Percentiles rank a stretch among this genome's conserved stretches.
phyloP scores from a whole-genome alignment of 345 rosid species.

The Gossypium sturtianum region DNA sequence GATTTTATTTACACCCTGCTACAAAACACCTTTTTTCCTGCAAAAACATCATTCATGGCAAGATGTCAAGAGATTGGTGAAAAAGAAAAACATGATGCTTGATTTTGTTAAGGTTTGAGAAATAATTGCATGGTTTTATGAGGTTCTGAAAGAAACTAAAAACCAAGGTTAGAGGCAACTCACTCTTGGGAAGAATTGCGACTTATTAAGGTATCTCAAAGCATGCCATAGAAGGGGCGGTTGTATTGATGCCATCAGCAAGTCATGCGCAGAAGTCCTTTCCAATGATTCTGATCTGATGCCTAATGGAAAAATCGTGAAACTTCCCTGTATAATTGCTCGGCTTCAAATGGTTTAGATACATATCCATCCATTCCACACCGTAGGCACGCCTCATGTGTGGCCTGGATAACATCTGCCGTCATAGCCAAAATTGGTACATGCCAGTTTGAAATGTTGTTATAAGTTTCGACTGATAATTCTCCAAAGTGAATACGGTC shows the following conservation, averaged over 20 bases:
- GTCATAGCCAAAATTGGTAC: conserved; percentile 92
- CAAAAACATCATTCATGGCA: conserved; percentile 4
- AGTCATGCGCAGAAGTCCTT: conserved; percentile 9
- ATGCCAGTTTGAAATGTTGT: conserved; percentile 39
- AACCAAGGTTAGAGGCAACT: conserved; percentile 15
- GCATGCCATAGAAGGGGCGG: conserved; percentile 20
- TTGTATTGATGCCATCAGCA: conserved; percentile 12
- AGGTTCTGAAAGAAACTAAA: neutral
- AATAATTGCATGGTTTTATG: neutral
- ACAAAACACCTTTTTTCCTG: conserved; percentile 20
- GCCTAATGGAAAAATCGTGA: conserved; percentile 50
- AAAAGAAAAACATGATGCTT: neutral
- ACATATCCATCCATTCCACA: conserved; percentile 90
- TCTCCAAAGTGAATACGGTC: conserved; percentile 31
- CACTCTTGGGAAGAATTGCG: conserved; percentile 25
- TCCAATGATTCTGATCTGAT: conserved; percentile 18
- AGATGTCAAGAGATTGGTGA: neutral
- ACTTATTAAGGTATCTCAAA: conserved; percentile 10
- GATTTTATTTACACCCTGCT: conserved; percentile 25
- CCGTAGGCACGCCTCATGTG: conserved; percentile 57
- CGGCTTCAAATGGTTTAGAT: conserved; percentile 94
- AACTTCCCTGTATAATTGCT: conserved; percentile 66
- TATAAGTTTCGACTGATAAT: conserved; percentile 23
- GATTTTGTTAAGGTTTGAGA: neutral
- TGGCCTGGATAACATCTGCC: conserved; percentile 90